Conservation (phyloP, 164 flowering plant species). For the grape (Vitis vinifera) region ASM3070453v1 NC_081815.1:15683001-15683500, state of each 20-base stretch:
- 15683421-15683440: constrained; percentile 80
- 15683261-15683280: constrained; percentile 33
- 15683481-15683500: neutral
- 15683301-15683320: constrained; percentile 49
- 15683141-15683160: neutral
- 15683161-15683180: neutral
- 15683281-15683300: constrained; percentile 22
- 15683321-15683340: constrained; percentile 76
- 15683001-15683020: too few relatives aligned
- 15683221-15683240: constrained; percentile 40
- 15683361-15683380: constrained; percentile 84
- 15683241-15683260: constrained; percentile 45
- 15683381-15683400: constrained; percentile 61
- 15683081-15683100: neutral
- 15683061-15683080: neutral
- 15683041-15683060: too few relatives aligned
- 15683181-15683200: constrained; percentile 7
- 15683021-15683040: neutral
- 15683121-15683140: constrained; percentile 1
- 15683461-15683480: constrained; percentile 16
- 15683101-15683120: neutral
- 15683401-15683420: constrained; percentile 63
- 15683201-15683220: constrained; percentile 41
- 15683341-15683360: constrained; percentile 84
- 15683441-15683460: constrained; percentile 44